Base-by-base conservation (phyloP, 257 asterid species). In the Rubia yunnanensis region DNA sequence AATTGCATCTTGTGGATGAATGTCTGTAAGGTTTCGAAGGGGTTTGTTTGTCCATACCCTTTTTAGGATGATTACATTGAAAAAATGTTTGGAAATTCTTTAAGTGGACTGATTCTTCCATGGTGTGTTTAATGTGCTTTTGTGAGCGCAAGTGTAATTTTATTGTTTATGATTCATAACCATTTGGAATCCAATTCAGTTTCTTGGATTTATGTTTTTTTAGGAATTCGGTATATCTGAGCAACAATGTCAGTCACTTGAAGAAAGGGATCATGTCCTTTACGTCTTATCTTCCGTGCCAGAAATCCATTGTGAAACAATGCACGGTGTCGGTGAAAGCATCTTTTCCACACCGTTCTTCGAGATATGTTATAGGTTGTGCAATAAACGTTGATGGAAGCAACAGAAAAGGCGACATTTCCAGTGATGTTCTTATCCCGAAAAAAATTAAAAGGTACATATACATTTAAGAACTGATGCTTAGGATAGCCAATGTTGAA, bases 371-470 rank as follows among this genome's bases (percentile, higher is more conserved):
- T 30, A 22, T 69, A 61, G 73, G 78, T 68, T 72, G 71, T 54
- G 72, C 77, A 28, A 56, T 67, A n/a, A 68, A 72, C 32, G 58
- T 59, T 3, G 72, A 67, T 41, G 74, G 75, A 23, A 63, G 38
- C 67, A 69, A 67, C 63, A 57, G 62, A 69, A 72, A 35, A 50
- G 64, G 65, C 54, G 56, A 18, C 53, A 62, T 72, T 56, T 36
- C 52, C 66, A 72, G 78, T 60, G 77, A 54, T 57, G 67, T 56
- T 60, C 68, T 65, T 73, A 55, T 60, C 59, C 67, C 78, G 4
- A 56, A 60, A n/a, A 66, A 70, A 64, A 72, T 71, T 61, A 78
- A 73, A 63, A 81, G 91, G 97, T 89, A 83, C 36, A 63, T 28
- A 34, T 34, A 28, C 28, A 35, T 24, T 26, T n/a, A 17, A 23